phyloP scores from a whole-genome alignment of 1,139 yeast species.

The Yamadazyma siamensis region DNA sequence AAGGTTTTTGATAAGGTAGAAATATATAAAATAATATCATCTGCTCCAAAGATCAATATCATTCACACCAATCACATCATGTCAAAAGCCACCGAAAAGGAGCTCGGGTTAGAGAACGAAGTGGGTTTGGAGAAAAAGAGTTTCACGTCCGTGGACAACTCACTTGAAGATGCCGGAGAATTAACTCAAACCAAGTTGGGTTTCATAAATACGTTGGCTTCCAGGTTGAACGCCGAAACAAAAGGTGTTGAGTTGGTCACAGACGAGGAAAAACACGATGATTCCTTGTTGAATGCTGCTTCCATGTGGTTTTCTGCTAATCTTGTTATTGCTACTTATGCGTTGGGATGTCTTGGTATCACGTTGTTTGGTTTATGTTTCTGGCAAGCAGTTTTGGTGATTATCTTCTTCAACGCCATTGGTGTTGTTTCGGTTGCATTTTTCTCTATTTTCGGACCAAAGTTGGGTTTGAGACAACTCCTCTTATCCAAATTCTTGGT shows the following conservation, averaged over 20 bases:
- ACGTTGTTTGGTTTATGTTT: constrained; percentile 53
- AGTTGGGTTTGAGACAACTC: constrained; percentile 87
- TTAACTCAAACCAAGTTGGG: constrained; percentile 15
- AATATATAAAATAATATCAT: no score
- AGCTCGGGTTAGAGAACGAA: constrained; percentile 39
- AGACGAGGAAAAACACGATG: constrained; percentile 63
- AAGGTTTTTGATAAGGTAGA: no score
- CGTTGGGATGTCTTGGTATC: constrained; percentile 79
- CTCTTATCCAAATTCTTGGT: constrained; percentile 72
- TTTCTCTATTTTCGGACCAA: constrained; percentile 80
- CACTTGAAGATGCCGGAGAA: constrained; percentile 24
- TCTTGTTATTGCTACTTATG: constrained; percentile 78
- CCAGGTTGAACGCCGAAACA: constrained; percentile 51
- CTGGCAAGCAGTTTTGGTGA: constrained; percentile 61
- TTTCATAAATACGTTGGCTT: constrained; percentile 27
- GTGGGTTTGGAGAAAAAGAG: constrained; percentile 77
- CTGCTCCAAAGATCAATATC: no score
- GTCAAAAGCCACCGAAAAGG: no score
- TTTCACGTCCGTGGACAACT: constrained; percentile 36
- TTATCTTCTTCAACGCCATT: constrained; percentile 67
- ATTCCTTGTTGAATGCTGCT: constrained; percentile 65
- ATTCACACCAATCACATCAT: no score
- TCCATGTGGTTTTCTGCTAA: constrained; percentile 94
- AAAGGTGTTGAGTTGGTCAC: constrained; percentile 70
- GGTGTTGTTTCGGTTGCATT: constrained; percentile 81